Conservation (phyloP, 169 alveolate species). For the Babesia gibsoni region DNA sequence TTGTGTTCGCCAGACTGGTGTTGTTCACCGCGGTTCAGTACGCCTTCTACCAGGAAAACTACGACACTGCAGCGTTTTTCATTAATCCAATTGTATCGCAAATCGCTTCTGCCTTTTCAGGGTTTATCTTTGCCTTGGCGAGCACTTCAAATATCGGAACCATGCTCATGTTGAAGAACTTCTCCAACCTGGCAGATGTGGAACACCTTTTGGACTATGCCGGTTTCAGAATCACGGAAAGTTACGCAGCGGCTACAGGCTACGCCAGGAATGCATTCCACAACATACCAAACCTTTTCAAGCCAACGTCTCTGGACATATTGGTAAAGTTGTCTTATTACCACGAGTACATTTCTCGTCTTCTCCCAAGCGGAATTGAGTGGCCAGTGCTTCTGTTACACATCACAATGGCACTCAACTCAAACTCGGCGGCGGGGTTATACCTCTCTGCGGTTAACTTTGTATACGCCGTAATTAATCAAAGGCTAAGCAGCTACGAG, state of each 20-base stretch:
- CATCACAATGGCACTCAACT: constrained; percentile 42
- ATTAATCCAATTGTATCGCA: constrained; percentile 19
- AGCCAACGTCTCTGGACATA: not conserved
- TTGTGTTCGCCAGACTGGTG: constrained; percentile 23
- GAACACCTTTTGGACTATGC: constrained; percentile 44
- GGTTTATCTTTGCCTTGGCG: not conserved
- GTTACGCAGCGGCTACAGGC: constrained; percentile 15
- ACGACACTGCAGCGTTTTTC: constrained; percentile 55
- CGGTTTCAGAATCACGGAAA: constrained; percentile 34
- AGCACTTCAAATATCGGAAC: constrained; percentile 10
- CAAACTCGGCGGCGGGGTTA: constrained; percentile 62
- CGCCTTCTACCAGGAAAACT: constrained; percentile 39
- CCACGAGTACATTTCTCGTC: constrained; percentile 4
- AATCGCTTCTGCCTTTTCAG: constrained; percentile 3
- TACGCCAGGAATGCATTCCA: constrained; percentile 15
- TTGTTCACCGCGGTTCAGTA: constrained; percentile 28
- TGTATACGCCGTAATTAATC: constrained; percentile 14
- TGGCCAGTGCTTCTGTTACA: constrained; percentile 45
- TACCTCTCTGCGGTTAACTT: constrained; percentile 30
- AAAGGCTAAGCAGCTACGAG: constrained; percentile 26
- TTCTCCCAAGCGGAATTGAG: constrained; percentile 30
- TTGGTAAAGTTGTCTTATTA: constrained; percentile 10
- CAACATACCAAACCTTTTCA: constrained; percentile 31
- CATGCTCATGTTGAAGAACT: constrained; percentile 1
- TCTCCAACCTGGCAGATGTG: constrained; percentile 35